A percentile compares a stretch with the other conserved stretches of the same genome.
Evolutionary conservation across 1,284 basidiomycete genomes (phyloP).

Genomic region (Trametes sp.): DNA sequence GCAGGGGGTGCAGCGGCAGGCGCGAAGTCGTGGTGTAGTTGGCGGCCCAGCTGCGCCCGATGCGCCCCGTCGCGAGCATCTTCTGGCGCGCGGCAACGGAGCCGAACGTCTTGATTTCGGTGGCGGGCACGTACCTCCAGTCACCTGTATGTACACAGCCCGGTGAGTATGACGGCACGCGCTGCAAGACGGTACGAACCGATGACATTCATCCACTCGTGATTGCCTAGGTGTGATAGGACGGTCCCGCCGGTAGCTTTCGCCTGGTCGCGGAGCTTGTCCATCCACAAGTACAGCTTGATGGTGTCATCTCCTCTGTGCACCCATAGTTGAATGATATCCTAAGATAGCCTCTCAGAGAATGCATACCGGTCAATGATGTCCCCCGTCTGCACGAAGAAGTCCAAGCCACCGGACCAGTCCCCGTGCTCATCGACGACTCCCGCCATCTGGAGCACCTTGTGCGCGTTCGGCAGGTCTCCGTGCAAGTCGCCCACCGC

Average conservation of each 20-base stretch:
- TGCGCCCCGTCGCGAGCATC: slow-evolving; percentile 76
- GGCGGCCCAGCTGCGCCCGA: slow-evolving; percentile 83
- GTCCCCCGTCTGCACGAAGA: slow-evolving; percentile 93
- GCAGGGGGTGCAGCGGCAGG: slow-evolving; percentile 76
- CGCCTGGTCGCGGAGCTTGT: slow-evolving; percentile 82
- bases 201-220: slow-evolving; percentile 91
- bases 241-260: slow-evolving; percentile 72
- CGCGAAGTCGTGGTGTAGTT: slow-evolving; percentile 89
- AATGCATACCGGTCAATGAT: slow-evolving; percentile 80
- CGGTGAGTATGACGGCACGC: neutral
- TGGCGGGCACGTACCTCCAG: slow-evolving; percentile 88
- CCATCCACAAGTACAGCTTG: slow-evolving; percentile 83
- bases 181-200: slow-evolving; percentile 51
- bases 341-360: neutral
- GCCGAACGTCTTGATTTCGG: slow-evolving; percentile 85
- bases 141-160: slow-evolving; percentile 58
- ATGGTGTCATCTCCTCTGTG: slow-evolving; percentile 87
- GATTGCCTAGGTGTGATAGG: slow-evolving; percentile 86
- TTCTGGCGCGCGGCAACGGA: slow-evolving; percentile 73
- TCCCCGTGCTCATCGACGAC: slow-evolving; percentile 73
- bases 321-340: neutral
- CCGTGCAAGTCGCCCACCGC: slow-evolving; percentile 88
- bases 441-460: slow-evolving; percentile 79
- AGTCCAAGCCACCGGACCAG: slow-evolving; percentile 83
- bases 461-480: slow-evolving; percentile 73